Evolutionary conservation across 192 early-diverging fungal genomes (phyloP).

Genomic region (Backusella tarrabulga): DNA sequence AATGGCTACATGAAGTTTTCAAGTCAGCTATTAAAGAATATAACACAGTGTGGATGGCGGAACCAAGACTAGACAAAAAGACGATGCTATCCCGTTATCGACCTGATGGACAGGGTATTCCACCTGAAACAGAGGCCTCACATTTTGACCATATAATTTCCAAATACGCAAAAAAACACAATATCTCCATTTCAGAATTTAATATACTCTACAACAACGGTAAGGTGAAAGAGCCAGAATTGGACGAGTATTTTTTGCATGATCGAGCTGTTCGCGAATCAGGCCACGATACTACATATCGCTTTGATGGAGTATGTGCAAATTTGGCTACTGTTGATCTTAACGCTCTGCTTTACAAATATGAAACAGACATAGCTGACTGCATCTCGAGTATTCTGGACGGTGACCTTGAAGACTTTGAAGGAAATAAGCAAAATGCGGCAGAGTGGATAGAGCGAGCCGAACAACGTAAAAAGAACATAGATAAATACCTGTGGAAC

Average conservation of each 20-base stretch:
- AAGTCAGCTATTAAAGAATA: constrained; percentile 90
- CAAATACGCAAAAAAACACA: constrained; percentile 70
- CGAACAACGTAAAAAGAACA: constrained; percentile 52
- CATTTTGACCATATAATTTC: constrained; percentile 87
- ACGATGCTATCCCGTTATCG: constrained; percentile 84
- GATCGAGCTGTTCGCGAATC: constrained; percentile 97
- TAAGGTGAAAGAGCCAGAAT: constrained; percentile 69
- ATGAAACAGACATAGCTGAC: constrained; percentile 88
- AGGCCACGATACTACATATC: constrained; percentile 96
- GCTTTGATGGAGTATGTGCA: constrained; percentile 89
- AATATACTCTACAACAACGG: constrained; percentile 69
- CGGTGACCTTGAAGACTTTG: constrained; percentile 37
- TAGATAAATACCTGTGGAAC: constrained; percentile 88
- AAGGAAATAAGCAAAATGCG: constrained; percentile 43
- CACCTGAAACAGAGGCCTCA: constrained; percentile 94
- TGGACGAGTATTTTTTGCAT: constrained; percentile 96
- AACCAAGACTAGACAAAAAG: constrained; percentile 70
- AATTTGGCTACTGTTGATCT: constrained; percentile 92
- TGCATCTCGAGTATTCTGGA: constrained; percentile 62
- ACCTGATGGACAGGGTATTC: constrained; percentile 91
- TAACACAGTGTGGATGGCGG: constrained; percentile 85
- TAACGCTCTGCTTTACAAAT: constrained; percentile 92
- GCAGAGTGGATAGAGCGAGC: constrained; percentile 68
- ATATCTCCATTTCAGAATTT: constrained; percentile 70
- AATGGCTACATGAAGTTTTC: constrained; percentile 69